Base-by-base conservation (phyloP, 1,284 basidiomycete genomes). In the Ceratobasidium sp. region DNA sequence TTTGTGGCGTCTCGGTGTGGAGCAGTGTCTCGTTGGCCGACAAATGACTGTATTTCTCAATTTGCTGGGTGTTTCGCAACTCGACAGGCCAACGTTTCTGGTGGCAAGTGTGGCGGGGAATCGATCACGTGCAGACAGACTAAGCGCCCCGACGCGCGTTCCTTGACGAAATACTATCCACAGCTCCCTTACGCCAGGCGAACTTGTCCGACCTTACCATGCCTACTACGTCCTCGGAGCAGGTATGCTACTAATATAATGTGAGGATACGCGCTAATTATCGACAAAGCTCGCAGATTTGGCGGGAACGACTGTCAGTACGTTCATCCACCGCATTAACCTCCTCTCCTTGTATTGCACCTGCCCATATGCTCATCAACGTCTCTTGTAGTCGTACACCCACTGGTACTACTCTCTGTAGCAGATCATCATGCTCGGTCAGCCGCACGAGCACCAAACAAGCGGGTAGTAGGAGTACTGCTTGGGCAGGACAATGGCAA, bases 401-500 rank as follows among this genome's bases (percentile, higher is more conserved):
- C 95, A 0, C 88, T 97, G 72, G 95, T 97, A 32, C 85, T 97
- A 14, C 87, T 97, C 70, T 96, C 93, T 9, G 94, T 96, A 46
- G 86, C 93, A 23, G 94, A 96, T 80, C 94, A 97, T 80, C 95
- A 97, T 82, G 94, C 93, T 2, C 89, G 94, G 23, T 88, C 93
- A 23, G 88, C 93, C 18, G 90, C 91, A 1, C 86, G 92, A 46
- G 89, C 86, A 71, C 90, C 92, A 8, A 87, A 89, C 76, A 98
- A 98, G 81, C 90, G 97, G 73, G 96, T 98, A 12, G 85, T 99
- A 36, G 97, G 97, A 64, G 93, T 98, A 26, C 84, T 98, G 2
- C 85, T 98, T 4, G 97, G 97, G 0, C 96, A 98, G 82, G 95
- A 98, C 82, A 92, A 93, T 77, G 93, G 93, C 78, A 93, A 92